These are phyloP conservation scores for Moesziomyces antarcticus DNA, from an alignment of 1,284 basidiomycete species.

Conservation along the genomic window DNA sequence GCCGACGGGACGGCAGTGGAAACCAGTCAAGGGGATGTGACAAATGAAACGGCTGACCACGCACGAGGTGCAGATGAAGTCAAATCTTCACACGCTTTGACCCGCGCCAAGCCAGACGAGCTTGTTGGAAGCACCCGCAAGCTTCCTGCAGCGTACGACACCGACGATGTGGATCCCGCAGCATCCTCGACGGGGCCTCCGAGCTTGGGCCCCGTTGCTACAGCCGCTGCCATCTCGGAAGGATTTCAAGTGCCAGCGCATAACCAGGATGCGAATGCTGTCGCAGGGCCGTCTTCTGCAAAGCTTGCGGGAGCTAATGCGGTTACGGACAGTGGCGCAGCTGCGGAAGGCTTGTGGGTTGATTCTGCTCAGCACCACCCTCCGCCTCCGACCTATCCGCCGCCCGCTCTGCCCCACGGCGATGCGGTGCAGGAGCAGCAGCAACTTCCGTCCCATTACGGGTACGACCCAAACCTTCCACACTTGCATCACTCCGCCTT, in stretches of 20 bases:
- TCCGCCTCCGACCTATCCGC: slow-evolving; percentile 19
- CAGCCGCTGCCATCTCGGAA: not conserved
- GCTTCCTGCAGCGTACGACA: slow-evolving; percentile 19
- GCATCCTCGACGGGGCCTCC: not conserved
- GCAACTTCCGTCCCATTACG: slow-evolving; percentile 1
- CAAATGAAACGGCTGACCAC: not conserved
- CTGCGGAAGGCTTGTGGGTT: slow-evolving; percentile 3
- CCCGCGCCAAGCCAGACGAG: not conserved
- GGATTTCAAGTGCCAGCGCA: slow-evolving; percentile 1
- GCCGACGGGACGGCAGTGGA: slow-evolving; percentile 8
- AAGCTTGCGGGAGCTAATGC: not conserved
- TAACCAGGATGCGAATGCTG: not conserved
- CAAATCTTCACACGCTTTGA: not conserved
- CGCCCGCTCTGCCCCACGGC: slow-evolving; percentile 10
- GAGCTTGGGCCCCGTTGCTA: not conserved
- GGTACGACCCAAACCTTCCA: slow-evolving; percentile 28
- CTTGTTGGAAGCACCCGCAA: slow-evolving; percentile 9
- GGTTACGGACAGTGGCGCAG: not conserved
- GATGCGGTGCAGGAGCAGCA: not conserved
- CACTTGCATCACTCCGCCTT: slow-evolving; percentile 14
- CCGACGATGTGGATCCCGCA: slow-evolving; percentile 8
- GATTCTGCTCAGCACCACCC: slow-evolving; percentile 3
- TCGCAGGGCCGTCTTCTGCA: slow-evolving; percentile 11
- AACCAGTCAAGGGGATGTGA: not conserved
- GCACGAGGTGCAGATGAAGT: slow-evolving; percentile 15